Base-by-base conservation (phyloP, 805 yeast species). In the Hagleromyces aurorensis region DNA sequence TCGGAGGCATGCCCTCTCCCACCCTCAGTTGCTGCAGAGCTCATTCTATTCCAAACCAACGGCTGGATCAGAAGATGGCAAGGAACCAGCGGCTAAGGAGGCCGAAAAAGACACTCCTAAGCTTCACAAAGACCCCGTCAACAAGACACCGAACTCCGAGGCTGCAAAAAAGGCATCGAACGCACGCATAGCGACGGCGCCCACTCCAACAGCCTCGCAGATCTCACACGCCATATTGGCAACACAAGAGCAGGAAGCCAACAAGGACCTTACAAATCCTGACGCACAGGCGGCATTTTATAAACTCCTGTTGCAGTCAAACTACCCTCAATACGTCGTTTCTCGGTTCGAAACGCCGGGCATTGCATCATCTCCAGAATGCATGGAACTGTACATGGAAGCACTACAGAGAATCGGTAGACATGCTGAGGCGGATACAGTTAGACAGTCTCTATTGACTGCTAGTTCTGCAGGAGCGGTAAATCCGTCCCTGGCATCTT, bases 281-380 rank as follows among this genome's bases (percentile, higher is more conserved):
- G 60, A 52, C 4, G 64, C 72, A 5, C 99, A 91, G 60, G 87
- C 93, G 2, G 78, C 73, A 33, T 89, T 91, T 48, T 91, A 91
- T 62, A 70, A 71, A 38, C 67, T 75, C 9, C 64, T 91, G 27
- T 57, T 91, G 40, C 72, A 72, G 34, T 70, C 89, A 32, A 82
- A 83, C 59, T 91, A 85, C 52, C 97, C 98, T n/a, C 94, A 86
- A 47, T 78, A 89, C 32, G 95, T 91, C 5, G 85, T 89, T n/a
- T 79, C 91, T 34, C 71, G 99, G 36, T 93, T 72, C 54, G 97
- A 93, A 55, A 81, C 93, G 6, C 81, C 91, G 0, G 95, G 95
- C n/a, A 83, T 91, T 32, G 91, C 94, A 7, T 63, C 78, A 8
- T 77, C 82, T 33, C 69, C 74, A 3, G 93, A 81, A 40, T 82